Evolutionary conservation across 2,329 filamentous ascomycete species (phyloP).

Genomic region (Hortaea werneckii): DNA sequence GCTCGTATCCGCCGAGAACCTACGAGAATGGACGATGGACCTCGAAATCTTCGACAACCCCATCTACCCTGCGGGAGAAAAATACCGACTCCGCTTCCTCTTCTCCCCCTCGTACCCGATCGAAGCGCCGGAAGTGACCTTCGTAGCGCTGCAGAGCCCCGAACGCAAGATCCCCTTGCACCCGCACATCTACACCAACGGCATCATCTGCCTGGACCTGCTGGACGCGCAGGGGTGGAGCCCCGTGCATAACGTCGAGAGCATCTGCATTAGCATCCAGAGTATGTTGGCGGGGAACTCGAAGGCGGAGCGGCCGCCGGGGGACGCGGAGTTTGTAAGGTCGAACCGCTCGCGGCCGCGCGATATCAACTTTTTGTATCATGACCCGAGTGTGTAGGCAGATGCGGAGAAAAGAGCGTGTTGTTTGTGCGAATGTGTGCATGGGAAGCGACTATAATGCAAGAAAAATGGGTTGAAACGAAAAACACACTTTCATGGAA

Average conservation of each 20-base stretch:
- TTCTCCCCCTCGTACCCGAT: constrained; percentile 85
- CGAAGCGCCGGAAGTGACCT: constrained; percentile 90
- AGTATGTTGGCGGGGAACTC: constrained; percentile 96
- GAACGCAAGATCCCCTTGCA: constrained; percentile 72
- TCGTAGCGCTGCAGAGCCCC: constrained; percentile 40
- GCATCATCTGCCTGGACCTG: constrained; percentile 94
- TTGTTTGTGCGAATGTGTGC: no score
- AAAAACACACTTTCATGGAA: no score
- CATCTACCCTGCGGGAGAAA: constrained; percentile 63
- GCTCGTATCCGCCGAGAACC: constrained; percentile 69
- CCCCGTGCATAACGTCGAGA: constrained; percentile 93
- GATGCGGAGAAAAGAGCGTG: no score
- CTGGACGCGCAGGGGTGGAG: constrained; percentile 85
- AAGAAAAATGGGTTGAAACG: no score
- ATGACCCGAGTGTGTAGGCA: constrained; percentile 63
- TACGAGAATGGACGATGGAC: constrained; percentile 86
- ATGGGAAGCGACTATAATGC: no score
- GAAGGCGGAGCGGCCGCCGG: constrained; percentile 75
- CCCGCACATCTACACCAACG: constrained; percentile 96
- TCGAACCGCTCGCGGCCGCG: constrained; percentile 68
- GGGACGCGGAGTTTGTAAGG: constrained; percentile 80
- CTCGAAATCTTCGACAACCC: constrained; percentile 91
- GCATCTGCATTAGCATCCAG: constrained; percentile 92
- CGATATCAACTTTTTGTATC: constrained; percentile 89
- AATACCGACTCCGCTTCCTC: constrained; percentile 75